Conservation (phyloP, 192 early-diverging fungal species). For the Chytriomyces sp. region DNA sequence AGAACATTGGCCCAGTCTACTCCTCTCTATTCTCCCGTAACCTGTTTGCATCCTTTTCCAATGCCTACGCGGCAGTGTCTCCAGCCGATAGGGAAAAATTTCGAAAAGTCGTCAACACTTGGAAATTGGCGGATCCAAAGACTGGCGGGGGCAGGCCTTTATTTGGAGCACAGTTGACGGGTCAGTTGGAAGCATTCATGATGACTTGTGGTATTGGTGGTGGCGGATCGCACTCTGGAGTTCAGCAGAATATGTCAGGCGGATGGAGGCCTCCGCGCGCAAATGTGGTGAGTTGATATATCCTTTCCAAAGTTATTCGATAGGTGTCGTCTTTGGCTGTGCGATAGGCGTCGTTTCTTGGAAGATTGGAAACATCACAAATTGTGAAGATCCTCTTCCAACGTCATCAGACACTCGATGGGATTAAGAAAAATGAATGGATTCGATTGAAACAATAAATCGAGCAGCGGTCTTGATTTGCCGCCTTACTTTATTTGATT, state of each 20-base stretch:
- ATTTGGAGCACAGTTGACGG: slow-evolving; percentile 14
- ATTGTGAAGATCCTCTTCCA: not conserved
- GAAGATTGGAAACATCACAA: not conserved
- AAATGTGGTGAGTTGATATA: too few species aligned
- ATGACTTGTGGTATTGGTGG: not conserved
- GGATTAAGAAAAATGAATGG: too few species aligned
- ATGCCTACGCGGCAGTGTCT: slow-evolving; percentile 76
- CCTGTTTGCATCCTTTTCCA: slow-evolving; percentile 74
- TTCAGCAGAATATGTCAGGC: not conserved
- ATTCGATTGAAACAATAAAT: too few species aligned
- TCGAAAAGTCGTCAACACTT: slow-evolving; percentile 79
- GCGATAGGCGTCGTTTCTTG: not conserved
- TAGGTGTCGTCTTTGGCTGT: not conserved
- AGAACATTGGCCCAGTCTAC: slow-evolving; percentile 88
- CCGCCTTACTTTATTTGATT: too few species aligned
- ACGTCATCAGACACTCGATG: not conserved
- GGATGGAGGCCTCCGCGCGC: too few species aligned
- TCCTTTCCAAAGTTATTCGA: not conserved
- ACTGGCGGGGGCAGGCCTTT: not conserved
- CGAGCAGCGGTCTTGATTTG: too few species aligned
- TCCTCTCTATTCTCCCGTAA: slow-evolving; percentile 71
- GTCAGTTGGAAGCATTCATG: slow-evolving; percentile 21
- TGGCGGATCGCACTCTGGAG: not conserved
- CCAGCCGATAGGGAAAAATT: slow-evolving; percentile 69
- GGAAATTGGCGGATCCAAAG: slow-evolving; percentile 62